Evolutionary conservation across 345 rosid genomes (phyloP).

Genomic region (Excoecaria agallocha): DNA sequence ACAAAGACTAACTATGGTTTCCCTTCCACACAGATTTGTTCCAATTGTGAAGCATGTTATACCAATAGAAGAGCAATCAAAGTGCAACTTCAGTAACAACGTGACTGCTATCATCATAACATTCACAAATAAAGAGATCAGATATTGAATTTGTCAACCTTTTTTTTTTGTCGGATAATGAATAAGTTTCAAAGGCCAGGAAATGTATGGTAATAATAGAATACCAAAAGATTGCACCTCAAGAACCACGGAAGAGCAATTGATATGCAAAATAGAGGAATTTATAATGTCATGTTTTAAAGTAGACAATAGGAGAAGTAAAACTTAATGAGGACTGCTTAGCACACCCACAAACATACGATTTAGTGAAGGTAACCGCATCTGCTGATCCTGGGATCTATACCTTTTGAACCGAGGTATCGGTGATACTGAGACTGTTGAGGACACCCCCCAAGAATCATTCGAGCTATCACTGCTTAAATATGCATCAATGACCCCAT

Average conservation of each 20-base stretch:
- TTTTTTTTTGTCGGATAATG: constrained; percentile 7
- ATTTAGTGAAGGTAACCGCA: constrained; percentile 56
- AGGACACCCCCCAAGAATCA: constrained; percentile 51
- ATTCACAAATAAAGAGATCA: constrained; percentile 15
- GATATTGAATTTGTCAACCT: background rate
- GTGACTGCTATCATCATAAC: constrained; percentile 10
- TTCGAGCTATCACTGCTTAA: constrained; percentile 69
- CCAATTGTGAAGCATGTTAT: background rate
- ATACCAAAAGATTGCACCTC: constrained; percentile 23
- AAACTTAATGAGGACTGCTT: constrained; percentile 59
- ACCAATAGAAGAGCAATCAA: background rate
- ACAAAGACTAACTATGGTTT: background rate
- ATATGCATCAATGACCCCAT: constrained; percentile 51
- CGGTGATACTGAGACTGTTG: constrained; percentile 42
- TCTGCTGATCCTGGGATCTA: constrained; percentile 63
- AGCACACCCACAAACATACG: constrained; percentile 61
- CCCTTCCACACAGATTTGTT: background rate
- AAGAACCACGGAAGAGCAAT: constrained; percentile 15
- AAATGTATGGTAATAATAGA: constrained; percentile 19
- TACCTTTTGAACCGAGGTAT: constrained; percentile 57
- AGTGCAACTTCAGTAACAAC: background rate
- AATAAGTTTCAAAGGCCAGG: constrained; percentile 17
- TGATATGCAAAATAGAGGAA: constrained; percentile 17
- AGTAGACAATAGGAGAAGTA: constrained; percentile 26
- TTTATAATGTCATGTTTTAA: constrained; percentile 24